These are phyloP conservation scores for Claviceps spartinae DNA, from an alignment of 2,329 filamentous ascomycete genomes.

Conservation along the genomic window DNA sequence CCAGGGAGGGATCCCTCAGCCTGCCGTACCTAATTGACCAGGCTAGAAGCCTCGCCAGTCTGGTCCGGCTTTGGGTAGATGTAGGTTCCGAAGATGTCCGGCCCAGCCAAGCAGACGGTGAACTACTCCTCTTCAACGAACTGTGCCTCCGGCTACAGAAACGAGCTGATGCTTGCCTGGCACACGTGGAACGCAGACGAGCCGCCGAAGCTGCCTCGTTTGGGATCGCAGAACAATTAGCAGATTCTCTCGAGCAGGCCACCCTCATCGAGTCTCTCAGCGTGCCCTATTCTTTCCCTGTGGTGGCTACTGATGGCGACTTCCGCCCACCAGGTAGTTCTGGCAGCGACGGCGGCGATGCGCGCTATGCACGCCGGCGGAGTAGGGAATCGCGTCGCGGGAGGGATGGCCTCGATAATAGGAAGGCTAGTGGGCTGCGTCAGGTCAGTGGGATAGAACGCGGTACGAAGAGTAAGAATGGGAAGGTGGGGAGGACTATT, in stretches of 20 bases:
- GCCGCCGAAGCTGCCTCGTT: constrained; percentile 20
- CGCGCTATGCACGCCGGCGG: constrained; percentile 11
- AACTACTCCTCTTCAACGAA: constrained; percentile 38
- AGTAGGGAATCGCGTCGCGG: constrained; percentile 21
- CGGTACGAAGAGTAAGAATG: constrained; percentile 23
- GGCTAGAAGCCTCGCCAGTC: constrained; percentile 66
- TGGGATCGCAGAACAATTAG: constrained; percentile 23
- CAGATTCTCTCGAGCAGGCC: constrained; percentile 35
- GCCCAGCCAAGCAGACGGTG: constrained; percentile 26
- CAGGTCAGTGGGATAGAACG: constrained; percentile 15
- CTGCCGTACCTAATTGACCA: constrained; percentile 88
- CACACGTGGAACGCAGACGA: constrained; percentile 33
- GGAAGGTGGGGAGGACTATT: constrained; percentile 27
- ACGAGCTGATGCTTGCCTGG: constrained; percentile 37
- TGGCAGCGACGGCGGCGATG: constrained; percentile 29
- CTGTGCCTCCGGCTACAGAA: constrained; percentile 36
- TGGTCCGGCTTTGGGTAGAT: constrained; percentile 72
- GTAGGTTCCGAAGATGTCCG: constrained; percentile 27
- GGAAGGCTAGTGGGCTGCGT: constrained; percentile 15
- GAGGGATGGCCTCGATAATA: constrained; percentile 12
- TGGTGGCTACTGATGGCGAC: constrained; percentile 16
- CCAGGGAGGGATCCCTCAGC: constrained; percentile 83
- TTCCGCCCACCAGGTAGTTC: constrained; percentile 33
- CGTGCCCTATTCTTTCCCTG: constrained; percentile 16
- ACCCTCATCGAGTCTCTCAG: constrained; percentile 22